Evolutionary conservation across 768 basidiomycete genomes (phyloP).

Genomic region (Suillus cothurnatus): DNA sequence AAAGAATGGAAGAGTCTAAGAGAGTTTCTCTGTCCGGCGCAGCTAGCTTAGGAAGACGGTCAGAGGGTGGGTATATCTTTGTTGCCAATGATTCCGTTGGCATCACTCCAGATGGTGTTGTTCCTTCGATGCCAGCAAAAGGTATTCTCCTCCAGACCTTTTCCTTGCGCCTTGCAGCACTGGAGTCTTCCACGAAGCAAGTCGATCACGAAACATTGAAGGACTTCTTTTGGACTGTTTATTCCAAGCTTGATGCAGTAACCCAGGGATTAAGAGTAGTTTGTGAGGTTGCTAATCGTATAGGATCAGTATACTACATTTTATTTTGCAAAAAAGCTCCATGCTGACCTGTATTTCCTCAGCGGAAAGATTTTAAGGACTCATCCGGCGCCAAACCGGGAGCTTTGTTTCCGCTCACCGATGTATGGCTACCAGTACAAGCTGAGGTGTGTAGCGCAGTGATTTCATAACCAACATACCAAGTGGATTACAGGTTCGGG

Average conservation of each 20-base stretch:
- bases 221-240: slow-evolving; percentile 97
- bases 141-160: slow-evolving; percentile 46
- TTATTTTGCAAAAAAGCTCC: not conserved
- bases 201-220: slow-evolving; percentile 82
- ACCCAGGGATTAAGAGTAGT: slow-evolving; percentile 88
- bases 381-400: slow-evolving; percentile 76
- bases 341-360: slow-evolving; percentile 10
- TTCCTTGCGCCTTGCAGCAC: slow-evolving; percentile 63
- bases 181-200: slow-evolving; percentile 73
- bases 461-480: slow-evolving; percentile 11
- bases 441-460: slow-evolving; percentile 61
- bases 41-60: slow-evolving; percentile 39
- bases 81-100: slow-evolving; percentile 25
- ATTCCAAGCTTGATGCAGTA: slow-evolving; percentile 93
- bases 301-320: slow-evolving; percentile 74
- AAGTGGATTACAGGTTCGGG: slow-evolving; percentile 64
- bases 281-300: slow-evolving; percentile 88
- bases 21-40: slow-evolving; percentile 45
- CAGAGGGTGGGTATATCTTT: slow-evolving; percentile 59
- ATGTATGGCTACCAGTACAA: slow-evolving; percentile 89
- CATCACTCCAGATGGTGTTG: slow-evolving; percentile 23
- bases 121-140: slow-evolving; percentile 26
- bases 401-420: slow-evolving; percentile 77
- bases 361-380: slow-evolving; percentile 93
- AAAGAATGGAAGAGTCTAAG: slow-evolving; percentile 80